A percentile compares a stretch with the other conserved stretches of the same genome.
These are phyloP conservation scores for Venturia effusa DNA, from an alignment of 2,329 filamentous ascomycete species.

Conservation along the genomic window DNA sequence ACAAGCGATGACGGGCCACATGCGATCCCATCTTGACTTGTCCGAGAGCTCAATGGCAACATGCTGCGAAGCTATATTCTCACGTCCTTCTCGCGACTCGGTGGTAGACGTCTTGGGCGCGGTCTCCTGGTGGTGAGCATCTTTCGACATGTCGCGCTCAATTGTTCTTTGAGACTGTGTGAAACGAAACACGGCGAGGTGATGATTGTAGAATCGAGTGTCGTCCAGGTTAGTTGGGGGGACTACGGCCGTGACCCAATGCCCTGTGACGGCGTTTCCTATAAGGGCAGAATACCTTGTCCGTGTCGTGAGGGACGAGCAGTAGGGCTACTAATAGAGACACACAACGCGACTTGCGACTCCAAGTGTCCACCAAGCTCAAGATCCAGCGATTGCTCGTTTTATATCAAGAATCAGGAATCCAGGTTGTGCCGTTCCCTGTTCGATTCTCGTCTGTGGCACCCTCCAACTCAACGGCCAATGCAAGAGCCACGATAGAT, in stretches of 20 bases:
- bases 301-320: background rate
- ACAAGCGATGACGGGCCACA: slow-evolving; percentile 12
- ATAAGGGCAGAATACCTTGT: too few species aligned
- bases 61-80: background rate
- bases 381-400: background rate
- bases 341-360: background rate
- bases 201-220: background rate
- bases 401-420: background rate
- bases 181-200: background rate
- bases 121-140: background rate
- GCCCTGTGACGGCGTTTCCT: too few species aligned
- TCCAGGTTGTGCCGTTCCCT: background rate
- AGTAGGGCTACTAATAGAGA: background rate
- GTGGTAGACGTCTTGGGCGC: background rate
- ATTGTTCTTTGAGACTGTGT: background rate
- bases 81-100: background rate
- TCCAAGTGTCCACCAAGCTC: background rate
- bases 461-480: background rate
- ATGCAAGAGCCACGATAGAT: background rate
- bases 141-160: background rate
- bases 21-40: slow-evolving; percentile 10
- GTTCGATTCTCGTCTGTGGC: background rate
- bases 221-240: background rate
- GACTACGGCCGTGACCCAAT: too few species aligned
- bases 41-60: background rate